Evolutionary conservation across 441 rosid genomes (phyloP).

Genomic region (Omphalea diandra): DNA sequence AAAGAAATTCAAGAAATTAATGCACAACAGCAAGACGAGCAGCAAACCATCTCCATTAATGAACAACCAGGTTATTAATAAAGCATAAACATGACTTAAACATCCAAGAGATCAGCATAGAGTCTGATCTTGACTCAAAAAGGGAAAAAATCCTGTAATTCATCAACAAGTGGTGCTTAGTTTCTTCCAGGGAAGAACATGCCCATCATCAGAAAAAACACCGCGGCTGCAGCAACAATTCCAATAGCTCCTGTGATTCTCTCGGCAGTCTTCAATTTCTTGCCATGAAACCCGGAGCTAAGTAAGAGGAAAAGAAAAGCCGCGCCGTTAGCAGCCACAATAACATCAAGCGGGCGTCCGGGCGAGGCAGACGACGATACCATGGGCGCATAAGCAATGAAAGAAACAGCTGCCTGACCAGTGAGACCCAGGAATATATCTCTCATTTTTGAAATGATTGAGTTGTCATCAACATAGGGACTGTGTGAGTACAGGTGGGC

Average conservation of each 20-base stretch:
- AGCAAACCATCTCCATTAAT: too few relatives aligned
- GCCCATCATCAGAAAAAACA: constrained; percentile 8
- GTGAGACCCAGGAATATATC: background rate
- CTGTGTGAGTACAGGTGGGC: background rate
- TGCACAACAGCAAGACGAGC: too few relatives aligned
- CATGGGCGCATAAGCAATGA: background rate
- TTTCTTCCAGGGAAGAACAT: background rate
- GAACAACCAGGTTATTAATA: too few relatives aligned
- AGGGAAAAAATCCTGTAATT: too few relatives aligned
- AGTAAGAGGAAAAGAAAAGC: constrained; percentile 4
- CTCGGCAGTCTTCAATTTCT: background rate
- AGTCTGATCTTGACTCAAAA: too few relatives aligned
- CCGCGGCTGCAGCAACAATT: background rate
- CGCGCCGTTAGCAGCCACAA: background rate
- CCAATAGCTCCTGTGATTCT: background rate
- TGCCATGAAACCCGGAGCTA: background rate
- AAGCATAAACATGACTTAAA: too few relatives aligned
- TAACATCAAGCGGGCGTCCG: background rate
- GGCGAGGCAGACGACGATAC: too few relatives aligned
- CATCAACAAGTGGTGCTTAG: too few relatives aligned
- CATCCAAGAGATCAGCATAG: too few relatives aligned
- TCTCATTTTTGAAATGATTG: background rate
- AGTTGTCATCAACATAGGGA: background rate
- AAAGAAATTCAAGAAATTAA: too few relatives aligned
- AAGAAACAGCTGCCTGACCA: background rate